Percentiles rank a stretch among this genome's conserved stretches.
Evolutionary conservation across 2,329 filamentous ascomycete genomes (phyloP).

Genomic region (Colletotrichum paranaense): DNA sequence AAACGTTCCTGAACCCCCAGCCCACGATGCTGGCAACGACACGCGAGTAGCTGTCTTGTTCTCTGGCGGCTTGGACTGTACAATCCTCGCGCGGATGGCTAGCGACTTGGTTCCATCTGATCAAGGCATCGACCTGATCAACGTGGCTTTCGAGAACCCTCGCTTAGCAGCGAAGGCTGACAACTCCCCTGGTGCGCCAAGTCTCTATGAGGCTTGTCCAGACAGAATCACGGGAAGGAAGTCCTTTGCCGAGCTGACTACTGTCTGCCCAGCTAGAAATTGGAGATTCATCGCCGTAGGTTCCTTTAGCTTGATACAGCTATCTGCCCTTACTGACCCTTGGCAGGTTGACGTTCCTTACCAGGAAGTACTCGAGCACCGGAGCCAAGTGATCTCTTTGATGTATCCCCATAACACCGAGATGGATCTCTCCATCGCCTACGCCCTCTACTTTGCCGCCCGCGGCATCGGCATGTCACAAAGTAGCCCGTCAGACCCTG

Average conservation of each 20-base stretch:
- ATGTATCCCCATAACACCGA: constrained; percentile 97
- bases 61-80: constrained; percentile 94
- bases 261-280: constrained; percentile 73
- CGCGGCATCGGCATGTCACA: constrained; percentile 71
- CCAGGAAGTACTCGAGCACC: constrained; percentile 75
- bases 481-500: constrained; percentile 40
- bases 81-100: constrained; percentile 82
- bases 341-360: constrained; percentile 83
- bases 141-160: constrained; percentile 97
- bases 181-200: constrained; percentile 41
- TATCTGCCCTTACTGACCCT: neutral
- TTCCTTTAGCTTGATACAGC: constrained; percentile 24
- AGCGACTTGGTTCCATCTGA: constrained; percentile 78
- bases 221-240: constrained; percentile 88
- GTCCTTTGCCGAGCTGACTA: constrained; percentile 79
- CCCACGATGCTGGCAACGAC: constrained; percentile 42
- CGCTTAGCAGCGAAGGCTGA: constrained; percentile 68
- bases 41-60: constrained; percentile 83
- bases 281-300: constrained; percentile 86
- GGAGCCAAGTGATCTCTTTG: constrained; percentile 75
- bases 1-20: constrained; percentile 71
- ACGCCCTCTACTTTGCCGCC: constrained; percentile 94
- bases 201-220: constrained; percentile 84
- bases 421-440: constrained; percentile 97
- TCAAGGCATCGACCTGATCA: constrained; percentile 86